Evolutionary conservation across 257 asterid genomes (phyloP).

Genomic region (Henckelia pumila): DNA sequence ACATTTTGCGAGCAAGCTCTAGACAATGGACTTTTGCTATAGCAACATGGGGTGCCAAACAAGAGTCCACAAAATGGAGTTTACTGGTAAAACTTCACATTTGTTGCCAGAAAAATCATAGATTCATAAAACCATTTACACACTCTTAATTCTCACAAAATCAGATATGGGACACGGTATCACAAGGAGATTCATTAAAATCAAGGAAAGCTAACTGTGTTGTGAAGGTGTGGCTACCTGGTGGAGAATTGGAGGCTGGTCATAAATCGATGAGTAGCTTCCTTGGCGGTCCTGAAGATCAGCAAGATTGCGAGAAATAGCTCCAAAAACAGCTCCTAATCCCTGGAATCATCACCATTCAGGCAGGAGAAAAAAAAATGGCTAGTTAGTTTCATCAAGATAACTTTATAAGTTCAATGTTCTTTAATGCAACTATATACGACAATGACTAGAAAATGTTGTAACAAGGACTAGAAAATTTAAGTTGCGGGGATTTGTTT

Average conservation of each 20-base stretch:
- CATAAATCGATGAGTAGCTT: slow-evolving; percentile 73
- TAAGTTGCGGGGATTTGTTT: neutral
- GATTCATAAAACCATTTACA: neutral
- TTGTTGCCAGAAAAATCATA: neutral
- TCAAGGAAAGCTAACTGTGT: slow-evolving; percentile 12
- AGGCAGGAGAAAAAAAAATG: neutral
- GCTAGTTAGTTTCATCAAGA: neutral
- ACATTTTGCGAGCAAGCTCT: neutral
- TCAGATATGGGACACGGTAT: neutral
- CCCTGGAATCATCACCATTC: slow-evolving; percentile 50
- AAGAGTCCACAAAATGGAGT: neutral
- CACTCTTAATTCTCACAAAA: too few relatives aligned
- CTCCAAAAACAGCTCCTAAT: slow-evolving; percentile 81
- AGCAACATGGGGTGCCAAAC: neutral
- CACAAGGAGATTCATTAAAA: slow-evolving; percentile 13
- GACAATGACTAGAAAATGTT: neutral
- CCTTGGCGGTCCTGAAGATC: slow-evolving; percentile 74
- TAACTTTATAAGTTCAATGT: neutral
- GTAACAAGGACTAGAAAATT: neutral
- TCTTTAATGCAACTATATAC: neutral
- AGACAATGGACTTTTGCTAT: too few relatives aligned
- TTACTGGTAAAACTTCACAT: neutral
- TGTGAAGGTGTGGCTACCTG: slow-evolving; percentile 47
- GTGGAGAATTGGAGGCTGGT: slow-evolving; percentile 63
- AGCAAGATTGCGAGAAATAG: slow-evolving; percentile 73